Conservation (phyloP, 495 filamentous ascomycete genomes). For the Aspergillus cavernicola region DNA sequence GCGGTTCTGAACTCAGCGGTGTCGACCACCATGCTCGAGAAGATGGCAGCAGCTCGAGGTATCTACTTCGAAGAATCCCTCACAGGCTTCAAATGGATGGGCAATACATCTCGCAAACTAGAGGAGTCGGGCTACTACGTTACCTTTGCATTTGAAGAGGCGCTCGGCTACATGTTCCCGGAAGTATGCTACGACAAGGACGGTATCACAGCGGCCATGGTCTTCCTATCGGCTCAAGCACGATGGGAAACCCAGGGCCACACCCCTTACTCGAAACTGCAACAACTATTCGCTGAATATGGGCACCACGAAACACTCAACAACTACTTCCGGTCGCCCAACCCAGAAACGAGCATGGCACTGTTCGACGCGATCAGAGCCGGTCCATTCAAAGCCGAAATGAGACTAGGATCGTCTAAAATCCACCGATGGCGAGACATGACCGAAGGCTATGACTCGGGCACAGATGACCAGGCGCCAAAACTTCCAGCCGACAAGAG, state of each 20-base stretch:
- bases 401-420: constrained; percentile 44
- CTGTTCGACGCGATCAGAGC: constrained; percentile 55
- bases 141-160: constrained; percentile 67
- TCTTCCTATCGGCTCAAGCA: constrained; percentile 57
- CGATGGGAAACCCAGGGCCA: constrained; percentile 52
- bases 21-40: constrained; percentile 60
- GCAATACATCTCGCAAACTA: constrained; percentile 42
- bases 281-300: constrained; percentile 56
- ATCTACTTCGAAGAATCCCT: constrained; percentile 62
- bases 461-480: constrained; percentile 49
- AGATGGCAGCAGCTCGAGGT: constrained; percentile 54
- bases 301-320: constrained; percentile 67
- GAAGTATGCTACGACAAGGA: constrained; percentile 66
- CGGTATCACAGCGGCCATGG: constrained; percentile 61
- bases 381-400: constrained; percentile 41
- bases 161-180: constrained; percentile 72
- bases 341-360: constrained; percentile 43
- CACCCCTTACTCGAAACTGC: constrained; percentile 57
- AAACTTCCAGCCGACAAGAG: constrained; percentile 54
- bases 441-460: constrained; percentile 62
- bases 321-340: constrained; percentile 63
- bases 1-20: constrained; percentile 63
- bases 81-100: constrained; percentile 77
- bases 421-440: constrained; percentile 65
- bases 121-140: constrained; percentile 47